These are phyloP conservation scores for Aspergillus candidus DNA, from an alignment of 2,329 filamentous ascomycete genomes.

Conservation along the genomic window DNA sequence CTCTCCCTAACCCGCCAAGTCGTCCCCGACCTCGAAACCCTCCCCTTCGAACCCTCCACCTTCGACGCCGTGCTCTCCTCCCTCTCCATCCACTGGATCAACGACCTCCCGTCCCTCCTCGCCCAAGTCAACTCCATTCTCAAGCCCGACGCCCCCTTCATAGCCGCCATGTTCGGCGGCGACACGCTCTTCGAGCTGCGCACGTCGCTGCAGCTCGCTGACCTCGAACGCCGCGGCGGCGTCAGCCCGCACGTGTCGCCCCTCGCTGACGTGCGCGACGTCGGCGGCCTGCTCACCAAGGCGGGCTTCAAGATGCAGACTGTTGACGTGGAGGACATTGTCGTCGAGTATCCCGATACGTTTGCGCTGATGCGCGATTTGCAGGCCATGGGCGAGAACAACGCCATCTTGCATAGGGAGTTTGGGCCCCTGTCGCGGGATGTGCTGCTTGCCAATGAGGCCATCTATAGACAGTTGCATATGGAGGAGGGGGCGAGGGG, in stretches of 20 bases:
- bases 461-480: slow-evolving; percentile 82
- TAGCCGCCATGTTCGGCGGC: slow-evolving; percentile 93
- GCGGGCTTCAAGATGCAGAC: slow-evolving; percentile 94
- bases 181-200: slow-evolving; percentile 91
- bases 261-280: slow-evolving; percentile 82
- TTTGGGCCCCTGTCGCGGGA: slow-evolving; percentile 72
- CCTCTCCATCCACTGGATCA: slow-evolving; percentile 92
- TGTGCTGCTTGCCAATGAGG: slow-evolving; percentile 78
- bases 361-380: slow-evolving; percentile 91
- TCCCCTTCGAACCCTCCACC: slow-evolving; percentile 68
- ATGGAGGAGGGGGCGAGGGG: slow-evolving; percentile 62
- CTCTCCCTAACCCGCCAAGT: slow-evolving; percentile 69
- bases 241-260: slow-evolving; percentile 88
- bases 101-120: slow-evolving; percentile 82
- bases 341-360: slow-evolving; percentile 85
- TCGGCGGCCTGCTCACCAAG: slow-evolving; percentile 77
- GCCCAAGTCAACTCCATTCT: slow-evolving; percentile 78
- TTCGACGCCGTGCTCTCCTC: slow-evolving; percentile 91
- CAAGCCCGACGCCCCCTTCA: slow-evolving; percentile 85
- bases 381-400: slow-evolving; percentile 93
- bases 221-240: slow-evolving; percentile 84
- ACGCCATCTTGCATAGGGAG: slow-evolving; percentile 80
- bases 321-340: slow-evolving; percentile 93
- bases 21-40: slow-evolving; percentile 58
- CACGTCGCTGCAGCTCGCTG: slow-evolving; percentile 85